Evolutionary conservation across 2,329 filamentous ascomycete genomes (phyloP), one percentile per base, ranked within the genome.

Genomic region (Fonsecaea multimorphosa): DNA sequence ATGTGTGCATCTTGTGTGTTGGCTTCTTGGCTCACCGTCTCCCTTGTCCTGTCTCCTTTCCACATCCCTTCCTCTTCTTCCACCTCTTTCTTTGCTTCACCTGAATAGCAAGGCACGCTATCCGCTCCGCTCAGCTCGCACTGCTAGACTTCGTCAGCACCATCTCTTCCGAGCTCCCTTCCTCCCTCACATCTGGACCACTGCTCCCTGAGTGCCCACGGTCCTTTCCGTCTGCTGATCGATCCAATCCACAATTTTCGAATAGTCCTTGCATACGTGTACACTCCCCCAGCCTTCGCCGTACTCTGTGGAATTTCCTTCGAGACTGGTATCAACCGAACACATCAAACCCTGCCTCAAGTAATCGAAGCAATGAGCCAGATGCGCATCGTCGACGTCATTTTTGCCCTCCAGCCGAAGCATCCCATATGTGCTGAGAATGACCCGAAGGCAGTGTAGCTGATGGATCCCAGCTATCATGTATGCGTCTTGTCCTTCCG

Each of bases 311-410:
- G 52, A 54, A 19, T 54, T 54, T 9, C 52, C 52, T 29, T 54
- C 52, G 29, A 54, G 22, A n/a, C n/a, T 54, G 12, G 52, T 54
- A 19, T 54, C 52, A n/a, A 54, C 29, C 29, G 52, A 54, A 32
- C 52, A 54, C 52, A 54, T 54, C 29, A 54, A 54, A 12, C 52
- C 52, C 27, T 54, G 52, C 22, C 52, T 22, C 7, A 54, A 14
- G 19, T 54, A 54, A 24, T 54, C 52, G 52, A 54, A 54, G 29
- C 52, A 54, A 54, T 54, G 52, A 32, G 52, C 52, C 22, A 54
- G 32, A 32, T 54, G 52, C 32, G 52, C 52, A 32, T 54, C 52
- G 11, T 54, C 52, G 52, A 54, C 9, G 29, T 54, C n/a, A 54
- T 54, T 54, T 1, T 22, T 54, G 52, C 52, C 52, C 27, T 32